Evolutionary conservation across 495 filamentous ascomycete genomes (phyloP).

Genomic region (Neurospora terricola): DNA sequence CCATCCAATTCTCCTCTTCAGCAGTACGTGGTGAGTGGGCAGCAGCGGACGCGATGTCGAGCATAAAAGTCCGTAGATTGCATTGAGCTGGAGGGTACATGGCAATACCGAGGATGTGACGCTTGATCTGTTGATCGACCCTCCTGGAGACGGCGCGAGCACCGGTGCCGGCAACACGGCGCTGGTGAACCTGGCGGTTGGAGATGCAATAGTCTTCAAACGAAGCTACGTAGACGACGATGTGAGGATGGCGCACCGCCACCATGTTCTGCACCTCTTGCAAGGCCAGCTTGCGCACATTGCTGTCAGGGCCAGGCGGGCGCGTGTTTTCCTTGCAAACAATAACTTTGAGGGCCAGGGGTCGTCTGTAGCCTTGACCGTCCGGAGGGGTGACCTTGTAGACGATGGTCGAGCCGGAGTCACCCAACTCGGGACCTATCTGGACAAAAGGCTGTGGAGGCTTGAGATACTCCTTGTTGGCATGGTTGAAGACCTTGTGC

Average conservation of each 20-base stretch:
- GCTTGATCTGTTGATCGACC: conserved; percentile 15
- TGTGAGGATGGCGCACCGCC: conserved; percentile 19
- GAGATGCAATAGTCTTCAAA: conserved; percentile 26
- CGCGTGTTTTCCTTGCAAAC: conserved; percentile 17
- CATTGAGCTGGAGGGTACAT: conserved; percentile 25
- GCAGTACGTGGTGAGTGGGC: conserved; percentile 1
- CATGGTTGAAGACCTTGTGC: conserved; percentile 26
- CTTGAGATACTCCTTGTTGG: conserved; percentile 19
- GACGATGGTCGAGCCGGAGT: conserved; percentile 22
- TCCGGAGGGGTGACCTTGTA: conserved; percentile 18
- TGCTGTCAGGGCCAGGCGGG: conserved; percentile 19
- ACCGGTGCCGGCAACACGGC: background rate
- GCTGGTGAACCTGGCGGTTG: conserved; percentile 5
- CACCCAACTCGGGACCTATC: conserved; percentile 14
- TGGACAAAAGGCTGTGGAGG: conserved; percentile 17
- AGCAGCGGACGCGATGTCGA: conserved; percentile 6
- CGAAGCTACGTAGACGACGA: conserved; percentile 24
- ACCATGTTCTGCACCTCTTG: conserved; percentile 23
- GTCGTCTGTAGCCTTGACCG: conserved; percentile 11
- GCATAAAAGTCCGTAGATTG: conserved; percentile 22
- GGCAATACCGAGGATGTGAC: conserved; percentile 24
- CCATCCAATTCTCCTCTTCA: conserved; percentile 3
- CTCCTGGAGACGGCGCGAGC: conserved; percentile 4
- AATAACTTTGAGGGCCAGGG: conserved; percentile 23
- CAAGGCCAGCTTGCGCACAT: conserved; percentile 14